phyloP scores from a whole-genome alignment of 2,329 filamentous ascomycete species.

The Botrytis tulipae region DNA sequence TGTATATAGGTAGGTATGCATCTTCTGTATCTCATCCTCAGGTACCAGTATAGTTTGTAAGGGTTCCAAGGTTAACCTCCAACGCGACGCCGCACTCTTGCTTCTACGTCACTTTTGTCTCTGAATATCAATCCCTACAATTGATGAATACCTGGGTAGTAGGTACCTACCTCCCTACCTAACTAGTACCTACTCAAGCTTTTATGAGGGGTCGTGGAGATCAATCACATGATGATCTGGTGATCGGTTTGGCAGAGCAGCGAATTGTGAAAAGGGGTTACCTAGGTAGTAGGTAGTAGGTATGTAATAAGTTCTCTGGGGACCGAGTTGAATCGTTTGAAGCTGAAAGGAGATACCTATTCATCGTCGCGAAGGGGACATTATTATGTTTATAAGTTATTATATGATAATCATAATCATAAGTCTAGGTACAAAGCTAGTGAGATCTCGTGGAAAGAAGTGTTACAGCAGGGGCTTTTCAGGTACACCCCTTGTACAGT shows the following conservation, averaged over 20 bases:
- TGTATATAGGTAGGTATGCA: neutral
- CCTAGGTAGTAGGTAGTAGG: neutral
- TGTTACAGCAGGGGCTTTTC: neutral
- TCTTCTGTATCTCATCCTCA: neutral
- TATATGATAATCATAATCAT: neutral
- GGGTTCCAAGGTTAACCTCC: neutral
- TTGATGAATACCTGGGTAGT: neutral
- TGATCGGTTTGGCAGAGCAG: neutral
- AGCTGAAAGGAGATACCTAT: neutral
- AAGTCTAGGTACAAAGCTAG: neutral
- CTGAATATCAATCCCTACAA: neutral
- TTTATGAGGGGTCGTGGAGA: conserved; percentile 6
- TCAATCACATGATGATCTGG: conserved; percentile 16
- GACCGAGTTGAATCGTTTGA: neutral
- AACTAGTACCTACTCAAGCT: neutral
- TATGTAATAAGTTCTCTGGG: neutral
- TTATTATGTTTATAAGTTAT: neutral
- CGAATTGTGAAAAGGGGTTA: neutral
- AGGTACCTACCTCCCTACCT: neutral
- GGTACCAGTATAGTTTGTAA: neutral
- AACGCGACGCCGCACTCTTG: conserved; percentile 9
- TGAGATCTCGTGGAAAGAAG: neutral
- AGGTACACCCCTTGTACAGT: neutral
- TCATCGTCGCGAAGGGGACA: neutral
- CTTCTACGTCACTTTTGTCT: conserved; percentile 14